Conservation (phyloP, 768 basidiomycete genomes). For the Boletus barrowsii region DNA sequence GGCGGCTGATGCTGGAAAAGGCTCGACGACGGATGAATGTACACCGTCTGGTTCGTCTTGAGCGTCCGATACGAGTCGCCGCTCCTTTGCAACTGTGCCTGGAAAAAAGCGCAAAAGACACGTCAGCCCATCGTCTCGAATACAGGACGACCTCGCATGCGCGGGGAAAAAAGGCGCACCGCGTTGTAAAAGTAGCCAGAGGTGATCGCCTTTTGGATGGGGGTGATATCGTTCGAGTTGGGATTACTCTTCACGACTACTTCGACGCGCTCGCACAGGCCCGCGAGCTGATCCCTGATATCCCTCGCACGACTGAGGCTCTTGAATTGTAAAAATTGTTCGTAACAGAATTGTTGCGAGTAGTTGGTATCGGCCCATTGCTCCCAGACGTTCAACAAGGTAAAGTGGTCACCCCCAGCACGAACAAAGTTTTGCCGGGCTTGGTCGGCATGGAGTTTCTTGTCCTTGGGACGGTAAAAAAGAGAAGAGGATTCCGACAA, state of each 20-base stretch:
- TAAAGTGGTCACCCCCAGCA: conserved; percentile 96
- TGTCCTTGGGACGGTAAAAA: conserved; percentile 97
- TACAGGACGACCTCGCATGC: background rate
- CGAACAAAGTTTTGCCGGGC: conserved; percentile 97
- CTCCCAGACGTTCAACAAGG: conserved; percentile 95
- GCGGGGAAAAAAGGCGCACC: conserved; percentile 39
- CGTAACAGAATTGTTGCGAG: conserved; percentile 95
- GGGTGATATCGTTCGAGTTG: conserved; percentile 88
- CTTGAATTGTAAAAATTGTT: conserved; percentile 94
- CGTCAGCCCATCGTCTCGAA: background rate
- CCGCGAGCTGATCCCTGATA: conserved; percentile 93
- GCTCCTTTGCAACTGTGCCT: conserved; percentile 92
- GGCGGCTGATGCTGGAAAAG: conserved; percentile 96
- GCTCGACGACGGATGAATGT: conserved; percentile 94
- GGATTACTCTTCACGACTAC: conserved; percentile 84
- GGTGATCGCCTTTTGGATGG: conserved; percentile 93
- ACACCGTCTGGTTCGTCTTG: conserved; percentile 94
- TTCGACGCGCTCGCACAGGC: conserved; percentile 95
- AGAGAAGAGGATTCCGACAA: conserved; percentile 92
- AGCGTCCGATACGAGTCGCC: conserved; percentile 97
- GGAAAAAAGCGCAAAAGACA: background rate
- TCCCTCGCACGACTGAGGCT: conserved; percentile 91
- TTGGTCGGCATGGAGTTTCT: conserved; percentile 95
- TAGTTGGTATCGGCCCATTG: conserved; percentile 99
- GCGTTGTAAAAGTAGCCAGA: conserved; percentile 97